Evolutionary conservation across 441 rosid genomes (phyloP).

Genomic region (Populus hybrid): DNA sequence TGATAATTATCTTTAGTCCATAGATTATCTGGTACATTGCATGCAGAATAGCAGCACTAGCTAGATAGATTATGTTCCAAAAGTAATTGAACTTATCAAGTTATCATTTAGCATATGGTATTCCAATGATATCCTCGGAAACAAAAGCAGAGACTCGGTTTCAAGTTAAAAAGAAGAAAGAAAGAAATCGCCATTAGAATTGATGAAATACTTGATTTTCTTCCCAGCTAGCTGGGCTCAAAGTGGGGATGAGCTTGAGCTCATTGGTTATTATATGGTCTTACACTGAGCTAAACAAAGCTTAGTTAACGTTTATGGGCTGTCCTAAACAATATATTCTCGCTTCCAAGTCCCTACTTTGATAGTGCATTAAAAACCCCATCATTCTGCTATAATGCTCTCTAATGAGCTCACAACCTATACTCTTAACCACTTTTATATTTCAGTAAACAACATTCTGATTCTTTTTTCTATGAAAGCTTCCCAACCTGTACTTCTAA

Average conservation of each 20-base stretch:
- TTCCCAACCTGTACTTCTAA: neutral
- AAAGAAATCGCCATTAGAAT: neutral
- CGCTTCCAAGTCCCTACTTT: neutral
- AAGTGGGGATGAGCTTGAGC: neutral
- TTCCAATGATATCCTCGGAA: neutral
- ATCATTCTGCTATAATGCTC: too few relatives aligned
- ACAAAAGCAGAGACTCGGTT: neutral
- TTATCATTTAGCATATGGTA: neutral
- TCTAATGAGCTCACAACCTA: neutral
- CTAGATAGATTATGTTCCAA: neutral
- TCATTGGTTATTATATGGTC: neutral
- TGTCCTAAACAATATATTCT: neutral
- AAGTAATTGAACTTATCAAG: neutral
- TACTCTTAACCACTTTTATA: neutral
- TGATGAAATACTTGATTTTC: neutral
- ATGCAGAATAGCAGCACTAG: neutral
- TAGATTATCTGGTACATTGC: neutral
- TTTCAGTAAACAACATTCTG: slow-evolving; percentile 7
- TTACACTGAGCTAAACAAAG: neutral
- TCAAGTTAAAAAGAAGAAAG: neutral
- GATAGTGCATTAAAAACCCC: too few relatives aligned
- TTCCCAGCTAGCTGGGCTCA: neutral
- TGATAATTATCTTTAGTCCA: too few relatives aligned
- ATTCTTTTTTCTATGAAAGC: neutral
- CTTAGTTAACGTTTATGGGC: neutral